Percentiles rank a stretch among this genome's conserved stretches.
These are phyloP conservation scores for Cladobotryum mycophilum DNA, from an alignment of 2,329 filamentous ascomycete genomes.

Conservation along the genomic window DNA sequence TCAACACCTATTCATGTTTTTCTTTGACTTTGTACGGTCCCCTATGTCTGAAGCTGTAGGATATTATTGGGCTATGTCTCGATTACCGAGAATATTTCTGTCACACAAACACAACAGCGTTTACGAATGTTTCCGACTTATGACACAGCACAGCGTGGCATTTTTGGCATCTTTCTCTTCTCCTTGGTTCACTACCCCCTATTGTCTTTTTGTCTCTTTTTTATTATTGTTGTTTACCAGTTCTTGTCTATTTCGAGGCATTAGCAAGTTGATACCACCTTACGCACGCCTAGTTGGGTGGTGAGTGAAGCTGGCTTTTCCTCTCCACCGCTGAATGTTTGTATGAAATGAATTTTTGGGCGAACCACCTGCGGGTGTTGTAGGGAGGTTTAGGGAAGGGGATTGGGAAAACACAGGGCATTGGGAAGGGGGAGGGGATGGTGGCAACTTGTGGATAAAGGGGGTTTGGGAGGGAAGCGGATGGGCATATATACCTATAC, in stretches of 20 bases:
- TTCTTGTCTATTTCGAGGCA: constrained; percentile 4
- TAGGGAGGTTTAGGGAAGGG: not conserved
- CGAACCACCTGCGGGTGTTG: not conserved
- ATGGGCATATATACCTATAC: not conserved
- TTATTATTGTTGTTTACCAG: constrained; percentile 1
- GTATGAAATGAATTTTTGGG: not conserved
- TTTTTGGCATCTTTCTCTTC: not conserved
- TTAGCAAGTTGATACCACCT: constrained; percentile 6
- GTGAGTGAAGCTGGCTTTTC: not conserved
- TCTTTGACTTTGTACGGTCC: not conserved
- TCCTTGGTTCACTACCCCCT: not conserved
- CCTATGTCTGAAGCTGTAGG: not conserved
- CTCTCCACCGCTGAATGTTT: not conserved
- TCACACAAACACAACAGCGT: not conserved
- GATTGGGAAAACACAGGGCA: not conserved
- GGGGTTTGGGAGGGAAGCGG: not conserved
- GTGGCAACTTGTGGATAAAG: not conserved
- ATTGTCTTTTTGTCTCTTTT: not conserved
- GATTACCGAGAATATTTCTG: not conserved
- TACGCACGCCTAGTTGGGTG: not conserved
- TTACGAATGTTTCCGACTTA: constrained; percentile 7
- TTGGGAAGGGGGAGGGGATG: not conserved
- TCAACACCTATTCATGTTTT: not conserved
- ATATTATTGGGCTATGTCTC: not conserved
- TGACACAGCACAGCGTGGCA: constrained; percentile 8